Conservation (phyloP, 2,329 filamentous ascomycete genomes). For the Fusarium chlamydosporum region DNA sequence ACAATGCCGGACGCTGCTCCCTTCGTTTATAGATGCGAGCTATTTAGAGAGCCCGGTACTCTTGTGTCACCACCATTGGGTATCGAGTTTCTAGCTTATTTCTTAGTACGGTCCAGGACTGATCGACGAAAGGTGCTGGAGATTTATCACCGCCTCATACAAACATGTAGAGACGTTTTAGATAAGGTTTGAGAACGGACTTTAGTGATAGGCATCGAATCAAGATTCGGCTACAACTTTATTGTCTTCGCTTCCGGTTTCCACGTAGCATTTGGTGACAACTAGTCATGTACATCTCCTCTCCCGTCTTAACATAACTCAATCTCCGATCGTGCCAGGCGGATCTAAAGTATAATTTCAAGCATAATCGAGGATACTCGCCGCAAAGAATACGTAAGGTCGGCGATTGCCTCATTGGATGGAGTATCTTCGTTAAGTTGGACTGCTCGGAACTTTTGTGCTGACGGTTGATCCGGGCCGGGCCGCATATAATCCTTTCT, state of each 20-base stretch:
- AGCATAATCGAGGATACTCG: too few relatives aligned
- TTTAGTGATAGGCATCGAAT: neutral
- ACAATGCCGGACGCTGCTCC: neutral
- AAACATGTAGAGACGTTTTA: neutral
- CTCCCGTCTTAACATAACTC: neutral
- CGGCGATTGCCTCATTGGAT: neutral
- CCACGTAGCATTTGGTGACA: neutral
- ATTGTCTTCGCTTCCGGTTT: neutral
- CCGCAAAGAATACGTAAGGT: too few relatives aligned
- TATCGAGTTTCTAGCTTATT: constrained; percentile 3
- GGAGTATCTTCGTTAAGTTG: neutral
- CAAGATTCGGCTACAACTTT: neutral
- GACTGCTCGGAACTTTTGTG: neutral
- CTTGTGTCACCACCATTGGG: neutral
- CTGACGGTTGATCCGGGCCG: neutral
- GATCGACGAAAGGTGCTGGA: neutral
- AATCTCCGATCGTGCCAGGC: neutral
- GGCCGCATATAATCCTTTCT: neutral
- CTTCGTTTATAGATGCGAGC: neutral
- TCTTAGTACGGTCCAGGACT: neutral
- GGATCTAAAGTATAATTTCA: neutral
- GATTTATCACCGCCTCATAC: neutral
- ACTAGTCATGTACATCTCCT: neutral
- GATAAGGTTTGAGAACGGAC: neutral
- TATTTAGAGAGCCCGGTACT: constrained; percentile 4